Percentiles rank a stretch among this genome's conserved stretches.
These are phyloP conservation scores for Zymoseptoria pseudotritici DNA, from an alignment of 2,329 filamentous ascomycete genomes.

Conservation along the genomic window DNA sequence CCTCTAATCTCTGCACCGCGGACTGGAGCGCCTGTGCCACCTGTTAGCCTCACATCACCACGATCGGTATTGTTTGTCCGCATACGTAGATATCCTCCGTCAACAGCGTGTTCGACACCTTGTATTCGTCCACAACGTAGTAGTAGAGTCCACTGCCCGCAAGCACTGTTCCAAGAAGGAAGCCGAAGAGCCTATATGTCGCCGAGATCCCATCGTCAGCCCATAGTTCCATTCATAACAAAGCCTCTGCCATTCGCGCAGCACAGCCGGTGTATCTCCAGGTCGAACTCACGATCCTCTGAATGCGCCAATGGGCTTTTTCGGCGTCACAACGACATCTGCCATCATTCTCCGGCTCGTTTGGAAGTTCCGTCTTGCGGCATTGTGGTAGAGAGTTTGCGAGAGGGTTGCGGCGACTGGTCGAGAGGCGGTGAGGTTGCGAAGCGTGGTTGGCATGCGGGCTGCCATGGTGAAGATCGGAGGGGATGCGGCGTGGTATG, in stretches of 20 bases:
- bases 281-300: slow-evolving; percentile 57
- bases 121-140: slow-evolving; percentile 90
- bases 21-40: slow-evolving; percentile 68
- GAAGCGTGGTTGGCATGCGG: neutral
- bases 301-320: slow-evolving; percentile 63
- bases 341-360: slow-evolving; percentile 24
- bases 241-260: neutral
- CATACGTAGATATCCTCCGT: slow-evolving; percentile 94
- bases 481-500: neutral
- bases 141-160: slow-evolving; percentile 80
- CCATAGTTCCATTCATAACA: neutral
- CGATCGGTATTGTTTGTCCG: slow-evolving; percentile 24
- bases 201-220: slow-evolving; percentile 1
- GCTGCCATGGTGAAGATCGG: neutral
- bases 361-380: slow-evolving; percentile 30
- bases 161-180: slow-evolving; percentile 75
- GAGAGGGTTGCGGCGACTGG: slow-evolving; percentile 2
- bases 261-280: neutral
- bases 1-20: slow-evolving; percentile 77
- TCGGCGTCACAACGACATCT: slow-evolving; percentile 39
- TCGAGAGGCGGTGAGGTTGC: neutral
- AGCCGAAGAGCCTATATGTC: slow-evolving; percentile 70
- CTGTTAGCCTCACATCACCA: neutral
- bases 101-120: slow-evolving; percentile 83
- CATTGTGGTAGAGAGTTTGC: slow-evolving; percentile 3